Evolutionary conservation across 2,329 filamentous ascomycete species (phyloP), one percentile per base, ranked within the genome.

Genomic region (Penicillium occitanis): DNA sequence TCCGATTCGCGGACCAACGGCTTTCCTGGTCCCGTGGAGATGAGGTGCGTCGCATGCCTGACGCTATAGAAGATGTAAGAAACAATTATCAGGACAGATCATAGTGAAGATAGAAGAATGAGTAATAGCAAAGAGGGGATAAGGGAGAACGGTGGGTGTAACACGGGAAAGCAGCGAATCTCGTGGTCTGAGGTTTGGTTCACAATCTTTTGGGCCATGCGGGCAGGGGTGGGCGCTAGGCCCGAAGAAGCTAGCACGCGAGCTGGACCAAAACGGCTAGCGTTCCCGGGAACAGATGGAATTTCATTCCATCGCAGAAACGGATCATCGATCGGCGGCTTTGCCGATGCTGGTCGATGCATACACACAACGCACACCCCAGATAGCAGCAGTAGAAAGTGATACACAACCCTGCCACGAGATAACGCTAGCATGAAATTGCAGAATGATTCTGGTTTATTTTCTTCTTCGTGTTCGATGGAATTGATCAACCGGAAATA

Each of bases 31-130:
- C 74, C 67, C 71, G 73, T 63, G 74, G 71, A 68, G 72, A 71
- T 42, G 75, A 71, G 61, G 72, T 69, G 62, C 73, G 73, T 68
- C 77, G 75, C 77, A 80, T 79, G 67, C 76, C 72, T 72, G 73
- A 74, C 72, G 70, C 30, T 59, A 66, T 59, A 68, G 37, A 35
- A 66, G 51, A 37, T 37, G 46, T 48, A 42, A 53, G 28, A 42
- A 53, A 48, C 14, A 25, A 14, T 19, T 25, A 46, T 28, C 7
- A 40, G 22, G 40, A 57, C 2, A 22, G 19, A 11, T 51, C 37
- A 58, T 44, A 13, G n/a, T 53, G n/a, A 57, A 46, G 22, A n/a
- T 3, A 33, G 13, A 40, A 17, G 30, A 17, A 28, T 17, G 37
- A 11, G 22, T 2, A 14, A 3, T 10, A 37, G 53, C 11, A 40